Conservation (phyloP, 2,329 filamentous ascomycete species). For the Penicillium fuscoglaucum region DNA sequence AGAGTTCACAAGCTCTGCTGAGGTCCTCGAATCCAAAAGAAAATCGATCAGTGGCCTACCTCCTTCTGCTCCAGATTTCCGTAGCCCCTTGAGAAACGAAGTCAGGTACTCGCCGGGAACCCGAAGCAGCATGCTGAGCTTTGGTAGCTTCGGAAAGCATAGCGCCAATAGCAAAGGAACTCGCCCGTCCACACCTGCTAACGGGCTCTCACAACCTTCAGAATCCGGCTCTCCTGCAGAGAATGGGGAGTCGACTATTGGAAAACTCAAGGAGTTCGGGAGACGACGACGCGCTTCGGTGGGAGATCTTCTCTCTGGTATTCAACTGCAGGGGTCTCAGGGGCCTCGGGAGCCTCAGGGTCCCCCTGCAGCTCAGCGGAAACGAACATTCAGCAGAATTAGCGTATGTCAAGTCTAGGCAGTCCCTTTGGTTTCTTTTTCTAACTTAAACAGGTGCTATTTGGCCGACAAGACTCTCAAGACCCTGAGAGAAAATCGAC, state of each 20-base stretch:
- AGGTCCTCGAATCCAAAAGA: conserved; percentile 24
- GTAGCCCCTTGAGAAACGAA: conserved; percentile 29
- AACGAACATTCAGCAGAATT: conserved; percentile 20
- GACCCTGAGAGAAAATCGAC: background rate
- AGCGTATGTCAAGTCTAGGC: conserved; percentile 16
- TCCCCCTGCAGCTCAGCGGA: conserved; percentile 11
- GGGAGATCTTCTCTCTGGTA: conserved; percentile 21
- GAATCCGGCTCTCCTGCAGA: conserved; percentile 11
- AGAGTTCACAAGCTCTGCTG: conserved; percentile 13
- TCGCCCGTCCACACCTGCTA: conserved; percentile 23
- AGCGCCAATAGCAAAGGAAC: conserved; percentile 19
- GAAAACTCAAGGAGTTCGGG: conserved; percentile 32
- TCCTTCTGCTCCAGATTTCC: conserved; percentile 18
- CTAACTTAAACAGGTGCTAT: conserved; percentile 21
- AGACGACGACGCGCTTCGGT: conserved; percentile 31
- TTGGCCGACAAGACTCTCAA: conserved; percentile 17
- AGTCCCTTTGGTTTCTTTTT: background rate
- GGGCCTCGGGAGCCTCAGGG: conserved; percentile 2
- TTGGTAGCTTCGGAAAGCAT: conserved; percentile 25
- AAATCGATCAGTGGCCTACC: conserved; percentile 23
- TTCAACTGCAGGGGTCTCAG: conserved; percentile 16
- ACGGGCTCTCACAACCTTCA: conserved; percentile 13
- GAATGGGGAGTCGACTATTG: conserved; percentile 26
- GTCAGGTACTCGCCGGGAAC: conserved; percentile 25
- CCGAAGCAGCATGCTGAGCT: conserved; percentile 28